A percentile compares a stretch with the other conserved stretches of the same genome.
phyloP scores from a whole-genome alignment of 495 filamentous ascomycete genomes.

The Aspergillus affinis region DNA sequence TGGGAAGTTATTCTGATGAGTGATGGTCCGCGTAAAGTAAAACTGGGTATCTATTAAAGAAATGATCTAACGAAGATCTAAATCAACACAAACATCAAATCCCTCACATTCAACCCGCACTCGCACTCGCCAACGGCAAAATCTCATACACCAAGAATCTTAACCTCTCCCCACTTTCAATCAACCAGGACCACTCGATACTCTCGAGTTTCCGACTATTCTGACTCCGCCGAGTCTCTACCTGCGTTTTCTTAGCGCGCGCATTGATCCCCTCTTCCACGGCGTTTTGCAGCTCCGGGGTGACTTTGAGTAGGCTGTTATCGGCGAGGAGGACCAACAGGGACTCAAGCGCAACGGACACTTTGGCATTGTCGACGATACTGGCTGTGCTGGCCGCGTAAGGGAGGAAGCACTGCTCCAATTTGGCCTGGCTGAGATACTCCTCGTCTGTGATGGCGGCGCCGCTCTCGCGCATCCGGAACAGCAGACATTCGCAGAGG shows the following conservation, averaged over 20 bases:
- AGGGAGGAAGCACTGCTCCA: slow-evolving; percentile 71
- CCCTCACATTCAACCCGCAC: not conserved
- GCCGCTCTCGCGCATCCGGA: slow-evolving; percentile 57
- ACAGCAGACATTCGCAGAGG: slow-evolving; percentile 64
- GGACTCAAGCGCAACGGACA: slow-evolving; percentile 73
- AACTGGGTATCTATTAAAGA: no score
- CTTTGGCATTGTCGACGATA: slow-evolving; percentile 73
- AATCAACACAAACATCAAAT: no score
- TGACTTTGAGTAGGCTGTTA: slow-evolving; percentile 40
- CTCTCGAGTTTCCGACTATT: slow-evolving; percentile 37
- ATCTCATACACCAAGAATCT: slow-evolving; percentile 36
- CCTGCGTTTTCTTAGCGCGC: slow-evolving; percentile 54
- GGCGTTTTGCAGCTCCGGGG: slow-evolving; percentile 45
- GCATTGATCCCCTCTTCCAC: slow-evolving; percentile 63
- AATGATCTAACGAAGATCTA: no score
- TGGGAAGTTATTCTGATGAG: no score
- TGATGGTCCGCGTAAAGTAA: no score
- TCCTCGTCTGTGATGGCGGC: slow-evolving; percentile 50
- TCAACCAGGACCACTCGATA: slow-evolving; percentile 38
- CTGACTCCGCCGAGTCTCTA: slow-evolving; percentile 41
- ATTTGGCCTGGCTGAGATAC: slow-evolving; percentile 54
- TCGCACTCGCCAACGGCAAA: not conserved
- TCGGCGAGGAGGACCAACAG: slow-evolving; percentile 61
- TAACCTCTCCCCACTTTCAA: slow-evolving; percentile 44
- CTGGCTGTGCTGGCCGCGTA: slow-evolving; percentile 63